Evolutionary conservation across 306 rosid species (phyloP).

Genomic region (Aeschynomene evenia): DNA sequence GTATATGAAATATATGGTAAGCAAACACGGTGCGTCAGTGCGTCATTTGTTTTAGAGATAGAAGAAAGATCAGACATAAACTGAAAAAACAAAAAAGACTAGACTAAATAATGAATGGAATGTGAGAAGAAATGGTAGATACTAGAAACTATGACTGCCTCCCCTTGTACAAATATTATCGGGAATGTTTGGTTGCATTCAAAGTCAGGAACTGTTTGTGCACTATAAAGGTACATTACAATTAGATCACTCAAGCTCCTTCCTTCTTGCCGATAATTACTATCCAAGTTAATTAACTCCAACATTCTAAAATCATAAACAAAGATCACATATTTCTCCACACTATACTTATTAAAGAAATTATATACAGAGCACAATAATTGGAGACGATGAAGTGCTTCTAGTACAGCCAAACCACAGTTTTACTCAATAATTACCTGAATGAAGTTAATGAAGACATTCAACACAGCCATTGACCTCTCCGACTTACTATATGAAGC

Average conservation of each 20-base stretch:
- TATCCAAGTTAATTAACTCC: slow-evolving; percentile 19
- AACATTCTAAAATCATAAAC: slow-evolving; percentile 9
- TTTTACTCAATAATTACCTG: slow-evolving; percentile 49
- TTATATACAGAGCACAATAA: slow-evolving; percentile 7
- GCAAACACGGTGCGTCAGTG: background rate
- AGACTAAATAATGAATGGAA: background rate
- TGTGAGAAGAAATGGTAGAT: background rate
- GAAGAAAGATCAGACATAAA: background rate
- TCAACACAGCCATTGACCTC: slow-evolving; percentile 79
- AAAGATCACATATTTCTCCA: background rate
- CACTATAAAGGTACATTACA: background rate
- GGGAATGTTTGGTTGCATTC: background rate
- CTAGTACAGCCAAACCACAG: background rate
- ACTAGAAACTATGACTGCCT: background rate
- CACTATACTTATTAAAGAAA: slow-evolving; percentile 7
- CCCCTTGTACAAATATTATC: background rate
- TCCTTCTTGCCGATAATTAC: background rate
- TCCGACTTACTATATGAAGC: slow-evolving; percentile 60
- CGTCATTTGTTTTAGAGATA: background rate
- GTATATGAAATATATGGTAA: background rate
- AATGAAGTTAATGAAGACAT: slow-evolving; percentile 73
- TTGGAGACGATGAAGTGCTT: background rate
- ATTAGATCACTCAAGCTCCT: background rate
- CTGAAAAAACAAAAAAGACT: background rate
- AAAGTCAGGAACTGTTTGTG: background rate